Percentiles rank a stretch among this genome's conserved stretches.
Conservation (phyloP, 805 yeast genomes). For the Debaryomyces maramus region DNA sequence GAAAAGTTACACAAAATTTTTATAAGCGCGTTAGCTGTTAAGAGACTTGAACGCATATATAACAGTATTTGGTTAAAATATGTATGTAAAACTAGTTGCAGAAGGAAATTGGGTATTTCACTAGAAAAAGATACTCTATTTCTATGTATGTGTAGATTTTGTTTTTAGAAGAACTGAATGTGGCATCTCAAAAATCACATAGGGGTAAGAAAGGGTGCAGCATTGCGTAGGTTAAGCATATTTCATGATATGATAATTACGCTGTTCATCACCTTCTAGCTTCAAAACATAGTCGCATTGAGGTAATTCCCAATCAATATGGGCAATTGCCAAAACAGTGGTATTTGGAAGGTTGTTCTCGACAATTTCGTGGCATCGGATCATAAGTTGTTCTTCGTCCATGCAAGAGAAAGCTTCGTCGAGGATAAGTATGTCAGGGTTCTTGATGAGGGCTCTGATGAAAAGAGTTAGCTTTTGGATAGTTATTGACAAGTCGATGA, state of each 20-base stretch:
- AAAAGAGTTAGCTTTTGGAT: constrained; percentile 79
- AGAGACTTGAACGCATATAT: too few species aligned
- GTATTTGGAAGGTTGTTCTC: constrained; percentile 36
- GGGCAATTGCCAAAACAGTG: constrained; percentile 79
- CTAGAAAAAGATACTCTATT: too few species aligned
- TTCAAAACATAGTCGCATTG: constrained; percentile 50
- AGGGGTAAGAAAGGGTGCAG: not conserved
- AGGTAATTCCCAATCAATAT: constrained; percentile 79
- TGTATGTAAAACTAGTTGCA: too few species aligned
- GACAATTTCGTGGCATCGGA: constrained; percentile 33
- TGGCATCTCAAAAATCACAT: not conserved
- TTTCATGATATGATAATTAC: constrained; percentile 21
- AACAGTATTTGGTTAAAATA: too few species aligned
- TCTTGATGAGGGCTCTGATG: constrained; percentile 72
- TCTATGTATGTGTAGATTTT: too few species aligned
- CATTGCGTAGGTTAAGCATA: constrained; percentile 3
- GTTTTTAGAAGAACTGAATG: too few species aligned
- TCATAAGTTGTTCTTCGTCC: constrained; percentile 53
- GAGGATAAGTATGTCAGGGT: constrained; percentile 74
- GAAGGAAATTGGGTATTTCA: too few species aligned
- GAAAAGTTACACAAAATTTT: too few species aligned
- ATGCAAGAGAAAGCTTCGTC: constrained; percentile 95
- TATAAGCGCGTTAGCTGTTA: too few species aligned
- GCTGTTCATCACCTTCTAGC: constrained; percentile 29
- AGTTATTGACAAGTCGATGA: constrained; percentile 60